These are phyloP conservation scores for Neonectria ditissima DNA, from an alignment of 2,329 filamentous ascomycete species.

Conservation along the genomic window DNA sequence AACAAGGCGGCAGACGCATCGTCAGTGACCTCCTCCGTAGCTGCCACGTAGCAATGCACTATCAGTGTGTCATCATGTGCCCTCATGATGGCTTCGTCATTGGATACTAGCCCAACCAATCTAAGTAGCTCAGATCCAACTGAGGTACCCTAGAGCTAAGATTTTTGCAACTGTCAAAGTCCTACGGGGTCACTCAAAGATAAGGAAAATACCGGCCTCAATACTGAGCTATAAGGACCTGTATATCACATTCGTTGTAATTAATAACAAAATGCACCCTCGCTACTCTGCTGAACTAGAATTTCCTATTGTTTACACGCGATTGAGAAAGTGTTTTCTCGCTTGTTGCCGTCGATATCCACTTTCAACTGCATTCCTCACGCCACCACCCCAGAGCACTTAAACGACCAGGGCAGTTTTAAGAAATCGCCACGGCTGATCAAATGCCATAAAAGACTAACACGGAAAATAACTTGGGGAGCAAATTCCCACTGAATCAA, in stretches of 20 bases:
- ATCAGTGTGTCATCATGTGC: neutral
- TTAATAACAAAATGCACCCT: neutral
- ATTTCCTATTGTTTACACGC: neutral
- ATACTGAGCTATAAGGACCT: neutral
- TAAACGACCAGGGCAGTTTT: too few relatives aligned
- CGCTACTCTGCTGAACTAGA: neutral
- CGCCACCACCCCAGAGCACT: neutral
- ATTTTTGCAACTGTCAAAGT: neutral
- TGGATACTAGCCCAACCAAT: neutral
- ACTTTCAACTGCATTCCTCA: neutral
- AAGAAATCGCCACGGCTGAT: neutral
- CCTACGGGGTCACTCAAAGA: neutral
- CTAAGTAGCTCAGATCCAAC: neutral
- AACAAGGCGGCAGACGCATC: neutral
- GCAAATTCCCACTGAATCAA: neutral
- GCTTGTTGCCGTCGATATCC: neutral
- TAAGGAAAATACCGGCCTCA: neutral
- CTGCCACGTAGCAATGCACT: slow-evolving; percentile 6
- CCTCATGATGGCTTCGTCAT: neutral
- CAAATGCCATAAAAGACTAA: neutral
- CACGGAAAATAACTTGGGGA: neutral
- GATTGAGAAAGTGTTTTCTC: neutral
- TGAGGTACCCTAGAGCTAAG: neutral
- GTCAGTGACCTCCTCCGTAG: neutral
- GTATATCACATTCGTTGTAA: neutral